A percentile compares a stretch with the other conserved stretches of the same genome.
Evolutionary conservation across 2,329 filamentous ascomycete genomes (phyloP).

Genomic region (Rugonectria rugulosa): DNA sequence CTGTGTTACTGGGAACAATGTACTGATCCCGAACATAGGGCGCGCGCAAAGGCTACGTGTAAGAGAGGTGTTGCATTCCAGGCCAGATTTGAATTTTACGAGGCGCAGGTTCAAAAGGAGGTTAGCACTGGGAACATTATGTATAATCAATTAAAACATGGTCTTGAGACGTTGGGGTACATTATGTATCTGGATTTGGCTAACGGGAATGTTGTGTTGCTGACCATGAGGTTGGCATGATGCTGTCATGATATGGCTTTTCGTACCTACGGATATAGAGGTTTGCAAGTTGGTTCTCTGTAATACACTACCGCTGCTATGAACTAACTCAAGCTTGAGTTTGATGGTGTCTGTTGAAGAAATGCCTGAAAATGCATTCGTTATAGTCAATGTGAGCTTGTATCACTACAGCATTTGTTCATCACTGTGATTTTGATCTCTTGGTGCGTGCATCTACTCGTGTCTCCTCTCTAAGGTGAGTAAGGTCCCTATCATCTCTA

Average conservation of each 20-base stretch:
- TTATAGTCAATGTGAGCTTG: no score
- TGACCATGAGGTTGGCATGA: constrained; percentile 36
- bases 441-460: no score
- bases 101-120: constrained; percentile 43
- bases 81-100: constrained; percentile 38
- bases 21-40: constrained; percentile 53
- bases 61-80: constrained; percentile 43
- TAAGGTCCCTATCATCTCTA: no score
- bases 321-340: no score
- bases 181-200: constrained; percentile 21
- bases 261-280: background rate
- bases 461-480: no score
- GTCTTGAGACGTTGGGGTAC: constrained; percentile 23
- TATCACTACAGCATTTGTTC: no score
- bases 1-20: background rate
- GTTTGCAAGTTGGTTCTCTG: background rate
- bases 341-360: no score
- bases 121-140: constrained; percentile 38
- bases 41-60: constrained; percentile 74
- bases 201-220: constrained; percentile 21
- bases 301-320: no score
- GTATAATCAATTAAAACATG: constrained; percentile 40
- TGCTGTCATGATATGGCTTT: background rate
- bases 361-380: no score
- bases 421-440: no score